A percentile compares a stretch with the other conserved stretches of the same genome.
Conservation (phyloP, 208 protist genomes). For the Crithidia mellificae region DNA sequence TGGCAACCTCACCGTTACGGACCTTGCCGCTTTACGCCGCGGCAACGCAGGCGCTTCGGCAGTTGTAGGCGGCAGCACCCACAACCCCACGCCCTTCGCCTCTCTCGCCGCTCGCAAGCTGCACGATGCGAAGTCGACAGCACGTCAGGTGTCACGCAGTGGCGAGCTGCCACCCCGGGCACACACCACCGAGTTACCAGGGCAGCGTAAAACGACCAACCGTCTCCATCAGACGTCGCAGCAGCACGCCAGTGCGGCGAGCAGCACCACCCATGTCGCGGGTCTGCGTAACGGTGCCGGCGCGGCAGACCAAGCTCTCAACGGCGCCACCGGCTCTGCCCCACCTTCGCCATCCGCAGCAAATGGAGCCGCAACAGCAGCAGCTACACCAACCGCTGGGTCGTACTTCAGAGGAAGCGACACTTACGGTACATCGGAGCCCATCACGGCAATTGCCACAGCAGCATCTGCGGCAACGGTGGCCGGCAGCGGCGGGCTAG, state of each 20-base stretch:
- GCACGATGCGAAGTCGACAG: slow-evolving; percentile 29
- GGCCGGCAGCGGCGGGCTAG: slow-evolving; percentile 22
- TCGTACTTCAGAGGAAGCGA: background rate
- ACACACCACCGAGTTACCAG: slow-evolving; percentile 12
- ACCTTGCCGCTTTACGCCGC: slow-evolving; percentile 23
- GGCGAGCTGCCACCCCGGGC: slow-evolving; percentile 9
- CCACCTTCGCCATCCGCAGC: slow-evolving; percentile 16
- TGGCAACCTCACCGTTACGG: slow-evolving; percentile 1
- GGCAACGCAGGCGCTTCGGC: background rate
- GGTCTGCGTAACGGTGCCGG: background rate
- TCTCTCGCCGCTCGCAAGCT: slow-evolving; percentile 30
- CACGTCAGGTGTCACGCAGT: slow-evolving; percentile 18
- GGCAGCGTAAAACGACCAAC: background rate
- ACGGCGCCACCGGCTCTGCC: slow-evolving; percentile 2
- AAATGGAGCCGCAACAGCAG: background rate
- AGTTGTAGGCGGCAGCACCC: background rate
- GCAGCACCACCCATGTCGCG: background rate
- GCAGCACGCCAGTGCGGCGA: background rate
- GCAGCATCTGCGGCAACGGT: background rate
- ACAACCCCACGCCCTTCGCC: background rate
- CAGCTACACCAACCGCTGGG: background rate
- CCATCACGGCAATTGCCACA: background rate
- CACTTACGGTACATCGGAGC: too few relatives aligned
- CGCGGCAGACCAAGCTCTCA: background rate
- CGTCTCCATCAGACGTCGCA: background rate